phyloP scores from a whole-genome alignment of 352 stramenopile genomes.

The Globisporangium cylindrosporum region DNA sequence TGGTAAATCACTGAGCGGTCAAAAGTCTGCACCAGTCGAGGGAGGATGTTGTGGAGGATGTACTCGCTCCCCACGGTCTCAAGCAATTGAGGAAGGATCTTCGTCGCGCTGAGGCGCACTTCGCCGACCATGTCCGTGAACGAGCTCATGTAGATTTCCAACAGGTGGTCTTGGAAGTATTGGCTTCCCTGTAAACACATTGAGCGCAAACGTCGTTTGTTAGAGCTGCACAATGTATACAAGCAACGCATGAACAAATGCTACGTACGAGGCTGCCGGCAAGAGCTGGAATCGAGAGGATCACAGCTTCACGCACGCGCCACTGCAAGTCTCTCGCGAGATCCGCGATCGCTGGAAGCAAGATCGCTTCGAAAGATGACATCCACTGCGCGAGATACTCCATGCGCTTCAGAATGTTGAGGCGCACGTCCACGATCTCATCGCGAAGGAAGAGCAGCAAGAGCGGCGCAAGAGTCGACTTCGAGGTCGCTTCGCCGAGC shows the following conservation, averaged over 20 bases:
- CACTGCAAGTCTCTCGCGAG: constrained; percentile 93
- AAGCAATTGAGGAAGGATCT: constrained; percentile 74
- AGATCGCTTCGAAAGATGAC: constrained; percentile 77
- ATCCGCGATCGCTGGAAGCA: constrained; percentile 87
- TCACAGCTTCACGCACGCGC: constrained; percentile 92
- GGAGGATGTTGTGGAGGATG: constrained; percentile 82
- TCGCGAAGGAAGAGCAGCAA: constrained; percentile 82
- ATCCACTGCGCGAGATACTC: constrained; percentile 89
- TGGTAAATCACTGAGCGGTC: constrained; percentile 86
- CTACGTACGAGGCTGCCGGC: constrained; percentile 80
- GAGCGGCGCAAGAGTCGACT: constrained; percentile 75
- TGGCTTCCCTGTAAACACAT: constrained; percentile 38
- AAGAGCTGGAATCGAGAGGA: constrained; percentile 88
- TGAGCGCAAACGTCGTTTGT: background rate
- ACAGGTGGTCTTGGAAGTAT: constrained; percentile 85
- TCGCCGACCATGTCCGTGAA: constrained; percentile 93
- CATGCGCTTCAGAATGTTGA: constrained; percentile 94
- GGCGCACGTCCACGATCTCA: constrained; percentile 91
- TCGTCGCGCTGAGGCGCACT: constrained; percentile 92
- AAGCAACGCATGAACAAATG: background rate
- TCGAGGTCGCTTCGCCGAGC: constrained; percentile 89
- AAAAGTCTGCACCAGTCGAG: constrained; percentile 75
- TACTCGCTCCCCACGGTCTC: constrained; percentile 80
- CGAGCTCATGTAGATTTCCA: constrained; percentile 89
- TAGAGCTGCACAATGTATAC: background rate